Evolutionary conservation across 1,139 yeast species (phyloP).

Genomic region (Magnusiomyces ingens): DNA sequence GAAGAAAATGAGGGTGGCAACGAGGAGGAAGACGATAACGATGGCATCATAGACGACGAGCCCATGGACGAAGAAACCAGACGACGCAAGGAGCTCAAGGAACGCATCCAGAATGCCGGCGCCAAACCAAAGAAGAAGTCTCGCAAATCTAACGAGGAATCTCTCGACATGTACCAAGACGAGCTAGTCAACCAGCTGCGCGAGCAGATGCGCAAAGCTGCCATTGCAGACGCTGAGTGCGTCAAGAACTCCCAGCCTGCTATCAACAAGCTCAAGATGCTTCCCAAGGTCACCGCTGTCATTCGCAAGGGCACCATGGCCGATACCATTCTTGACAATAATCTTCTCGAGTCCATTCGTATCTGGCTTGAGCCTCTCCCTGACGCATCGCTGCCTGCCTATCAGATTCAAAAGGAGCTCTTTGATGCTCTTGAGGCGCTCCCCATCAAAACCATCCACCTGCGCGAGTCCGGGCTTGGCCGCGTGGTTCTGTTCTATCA

Average conservation of each 20-base stretch:
- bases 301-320: slow-evolving; percentile 75
- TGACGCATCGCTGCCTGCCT: slow-evolving; percentile 94
- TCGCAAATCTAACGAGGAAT: slow-evolving; percentile 75
- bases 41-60: slow-evolving; percentile 30
- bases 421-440: slow-evolving; percentile 65
- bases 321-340: slow-evolving; percentile 90
- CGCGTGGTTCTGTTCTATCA: slow-evolving; percentile 92
- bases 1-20: slow-evolving; percentile 26
- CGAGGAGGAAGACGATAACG: slow-evolving; percentile 20
- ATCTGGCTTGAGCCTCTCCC: slow-evolving; percentile 98
- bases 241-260: slow-evolving; percentile 65
- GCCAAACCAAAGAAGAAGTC: slow-evolving; percentile 42
- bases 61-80: slow-evolving; percentile 40
- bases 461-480: slow-evolving; percentile 91
- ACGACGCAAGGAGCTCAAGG: slow-evolving; percentile 73
- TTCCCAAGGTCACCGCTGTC: slow-evolving; percentile 71
- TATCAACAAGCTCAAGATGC: slow-evolving; percentile 71
- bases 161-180: slow-evolving; percentile 90
- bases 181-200: slow-evolving; percentile 76
- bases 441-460: slow-evolving; percentile 92
- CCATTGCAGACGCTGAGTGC: slow-evolving; percentile 82
- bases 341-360: slow-evolving; percentile 85
- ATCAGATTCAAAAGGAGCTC: slow-evolving; percentile 86
- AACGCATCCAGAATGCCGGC: slow-evolving; percentile 68
- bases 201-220: slow-evolving; percentile 90